Base-by-base conservation (phyloP, 495 filamentous ascomycete species). In the Lindgomyces ingoldianus region DNA sequence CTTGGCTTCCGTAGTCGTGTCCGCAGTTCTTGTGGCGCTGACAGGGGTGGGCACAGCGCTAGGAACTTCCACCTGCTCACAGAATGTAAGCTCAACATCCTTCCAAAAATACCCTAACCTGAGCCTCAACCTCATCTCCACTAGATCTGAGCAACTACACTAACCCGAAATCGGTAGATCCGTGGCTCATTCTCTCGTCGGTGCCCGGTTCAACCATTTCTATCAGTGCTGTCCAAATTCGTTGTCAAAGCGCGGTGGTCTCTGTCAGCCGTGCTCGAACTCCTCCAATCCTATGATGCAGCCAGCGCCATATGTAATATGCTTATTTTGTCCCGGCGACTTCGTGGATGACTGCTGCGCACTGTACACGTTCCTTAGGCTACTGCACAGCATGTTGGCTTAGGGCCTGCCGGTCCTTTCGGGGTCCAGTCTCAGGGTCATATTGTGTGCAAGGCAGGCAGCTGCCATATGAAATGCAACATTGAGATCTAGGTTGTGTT, bases 61-160 rank as follows among this genome's bases (percentile, higher is more conserved):
- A 55, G 33, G 39, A 21, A 9, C 12, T 21, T 36, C 27, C 29
- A n/a, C 26, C 26, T 26, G 4, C 8, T 18, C 26, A 54, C 22
- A 41, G 39, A 11, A 8, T 39, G 52, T 41, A 55, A 55, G 52
- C 52, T 39, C 22, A 39, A 39, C n/a, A 21, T 55, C 19, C 4
- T 55, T 26, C 39, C 46, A 55, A 55, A 55, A 55, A 55, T 55
- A 49, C 46, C 46, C 46, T 21, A 21, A 25, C 27, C 46, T 49
- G 27, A 19, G 46, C 46, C 46, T 14, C 46, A n/a, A 22, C 46
- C 2, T 49, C 21, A 25, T 46, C 46, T 49, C 46, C 21, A 25
- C 27, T 22, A 25, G 6, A 49, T 4, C 3, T 49, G 46, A 4
- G 11, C 27, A 49, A 22, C 21, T 25, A 25, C 21, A 49, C 46